Conservation (phyloP, 2,329 filamentous ascomycete species). For the Aspergillus floridensis region DNA sequence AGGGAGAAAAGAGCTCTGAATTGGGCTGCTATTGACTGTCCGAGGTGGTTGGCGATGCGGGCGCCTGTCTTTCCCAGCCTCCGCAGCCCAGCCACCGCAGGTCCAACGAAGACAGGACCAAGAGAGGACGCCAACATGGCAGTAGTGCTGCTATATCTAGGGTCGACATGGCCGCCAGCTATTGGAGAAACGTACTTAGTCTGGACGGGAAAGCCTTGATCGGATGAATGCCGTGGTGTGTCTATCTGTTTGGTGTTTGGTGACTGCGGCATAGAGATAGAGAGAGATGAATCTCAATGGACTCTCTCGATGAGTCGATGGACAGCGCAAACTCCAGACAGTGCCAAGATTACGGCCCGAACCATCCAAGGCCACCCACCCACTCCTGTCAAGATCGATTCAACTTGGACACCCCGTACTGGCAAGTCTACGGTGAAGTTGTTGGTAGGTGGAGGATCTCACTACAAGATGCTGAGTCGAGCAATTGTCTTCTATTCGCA, state of each 20-base stretch:
- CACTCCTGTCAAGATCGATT: neutral
- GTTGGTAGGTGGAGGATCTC: too few species aligned
- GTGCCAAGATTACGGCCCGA: neutral
- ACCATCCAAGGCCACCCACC: neutral
- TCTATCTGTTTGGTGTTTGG: neutral
- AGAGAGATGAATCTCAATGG: neutral
- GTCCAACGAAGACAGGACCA: slow-evolving; percentile 1
- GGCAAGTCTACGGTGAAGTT: too few species aligned
- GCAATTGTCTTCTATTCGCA: neutral
- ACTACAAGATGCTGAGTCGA: too few species aligned
- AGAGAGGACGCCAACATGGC: neutral
- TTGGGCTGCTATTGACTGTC: slow-evolving; percentile 10
- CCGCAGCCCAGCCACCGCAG: slow-evolving; percentile 14
- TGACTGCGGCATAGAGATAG: neutral
- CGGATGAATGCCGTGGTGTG: too few species aligned
- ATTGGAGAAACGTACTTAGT: slow-evolving; percentile 3
- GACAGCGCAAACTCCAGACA: neutral
- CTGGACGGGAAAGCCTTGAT: neutral
- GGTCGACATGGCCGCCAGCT: slow-evolving; percentile 9
- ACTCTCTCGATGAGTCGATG: neutral
- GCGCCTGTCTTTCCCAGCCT: slow-evolving; percentile 12
- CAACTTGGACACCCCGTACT: too few species aligned
- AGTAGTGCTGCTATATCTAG: neutral
- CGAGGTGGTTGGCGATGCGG: slow-evolving; percentile 9
- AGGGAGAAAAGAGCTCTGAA: slow-evolving; percentile 10